Percentiles rank a stretch among this genome's conserved stretches.
Evolutionary conservation across 768 basidiomycete species (phyloP).

Genomic region (Pulveroboletus frians): DNA sequence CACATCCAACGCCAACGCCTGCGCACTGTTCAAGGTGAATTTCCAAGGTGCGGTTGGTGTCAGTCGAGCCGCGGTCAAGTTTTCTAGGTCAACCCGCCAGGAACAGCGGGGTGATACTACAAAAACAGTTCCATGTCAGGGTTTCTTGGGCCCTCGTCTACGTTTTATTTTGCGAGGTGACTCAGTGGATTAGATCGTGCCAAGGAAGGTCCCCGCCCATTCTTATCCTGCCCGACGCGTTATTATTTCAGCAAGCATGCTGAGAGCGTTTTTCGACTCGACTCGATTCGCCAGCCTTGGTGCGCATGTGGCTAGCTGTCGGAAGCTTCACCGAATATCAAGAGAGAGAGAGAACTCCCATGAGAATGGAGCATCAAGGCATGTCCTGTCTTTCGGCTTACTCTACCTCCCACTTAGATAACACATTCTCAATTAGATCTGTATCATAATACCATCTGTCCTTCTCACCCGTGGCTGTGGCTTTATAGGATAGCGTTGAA

Average conservation of each 20-base stretch:
- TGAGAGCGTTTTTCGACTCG: not conserved
- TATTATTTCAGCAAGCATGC: constrained; percentile 8
- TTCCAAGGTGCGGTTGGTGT: constrained; percentile 20
- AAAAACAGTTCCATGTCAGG: constrained; percentile 10
- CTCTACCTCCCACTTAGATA: not conserved
- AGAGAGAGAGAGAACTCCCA: constrained; percentile 8
- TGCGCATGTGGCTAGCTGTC: constrained; percentile 1
- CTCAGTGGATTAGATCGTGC: not conserved
- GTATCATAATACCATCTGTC: constrained; percentile 10
- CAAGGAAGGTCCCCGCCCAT: not conserved
- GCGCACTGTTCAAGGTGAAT: constrained; percentile 32
- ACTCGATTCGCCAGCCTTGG: not conserved
- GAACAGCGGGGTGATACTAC: constrained; percentile 12
- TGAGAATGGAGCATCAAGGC: constrained; percentile 18
- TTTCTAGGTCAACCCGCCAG: too few species aligned
- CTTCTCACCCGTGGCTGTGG: not conserved
- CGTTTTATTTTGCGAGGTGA: constrained; percentile 13
- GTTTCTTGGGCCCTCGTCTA: constrained; percentile 1
- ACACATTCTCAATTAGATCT: not conserved
- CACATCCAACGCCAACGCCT: constrained; percentile 26
- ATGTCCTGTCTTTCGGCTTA: not conserved
- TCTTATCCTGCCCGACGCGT: not conserved
- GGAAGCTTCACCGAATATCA: constrained; percentile 9
- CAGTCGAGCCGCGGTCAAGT: constrained; percentile 21
- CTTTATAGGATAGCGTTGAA: not conserved